Conservation (phyloP, 305 asterid genomes). For the Fraxinus nigra region DNA sequence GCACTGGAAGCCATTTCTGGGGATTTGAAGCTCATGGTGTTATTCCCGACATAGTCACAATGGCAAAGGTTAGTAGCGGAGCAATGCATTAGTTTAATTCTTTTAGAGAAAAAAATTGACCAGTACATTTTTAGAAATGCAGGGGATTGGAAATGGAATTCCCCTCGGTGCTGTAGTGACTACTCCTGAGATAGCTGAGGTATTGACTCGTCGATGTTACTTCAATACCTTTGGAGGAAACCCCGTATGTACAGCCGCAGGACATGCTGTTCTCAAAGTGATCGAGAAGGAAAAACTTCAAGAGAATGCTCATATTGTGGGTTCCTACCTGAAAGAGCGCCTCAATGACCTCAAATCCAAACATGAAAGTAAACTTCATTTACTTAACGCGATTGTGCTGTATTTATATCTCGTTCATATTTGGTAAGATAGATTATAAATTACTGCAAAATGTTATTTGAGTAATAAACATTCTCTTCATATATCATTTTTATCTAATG, state of each 20-base stretch:
- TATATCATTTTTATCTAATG: neutral
- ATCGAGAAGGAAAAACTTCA: constrained; percentile 66
- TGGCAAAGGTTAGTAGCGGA: constrained; percentile 52
- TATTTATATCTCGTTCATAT: neutral
- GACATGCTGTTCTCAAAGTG: constrained; percentile 64
- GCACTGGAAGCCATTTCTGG: constrained; percentile 71
- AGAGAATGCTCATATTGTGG: constrained; percentile 60
- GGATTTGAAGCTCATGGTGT: constrained; percentile 62
- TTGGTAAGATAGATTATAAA: neutral
- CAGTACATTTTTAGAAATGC: neutral
- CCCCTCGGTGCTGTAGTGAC: constrained; percentile 77
- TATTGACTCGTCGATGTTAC: constrained; percentile 56
- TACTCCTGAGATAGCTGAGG: constrained; percentile 58
- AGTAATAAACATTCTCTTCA: neutral
- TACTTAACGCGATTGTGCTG: neutral
- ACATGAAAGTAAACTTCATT: constrained; percentile 45
- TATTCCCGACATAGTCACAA: constrained; percentile 70
- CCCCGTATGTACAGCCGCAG: constrained; percentile 72
- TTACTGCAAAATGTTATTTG: neutral
- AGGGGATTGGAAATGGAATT: constrained; percentile 76
- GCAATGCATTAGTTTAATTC: neutral
- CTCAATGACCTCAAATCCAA: constrained; percentile 56
- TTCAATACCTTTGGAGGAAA: constrained; percentile 84
- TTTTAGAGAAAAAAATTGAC: neutral
- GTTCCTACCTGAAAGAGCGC: constrained; percentile 62